Percentiles rank a stretch among this genome's conserved stretches.
Conservation (phyloP, 148 eudicot genomes). For the Amaranthus cruentus region DNA sequence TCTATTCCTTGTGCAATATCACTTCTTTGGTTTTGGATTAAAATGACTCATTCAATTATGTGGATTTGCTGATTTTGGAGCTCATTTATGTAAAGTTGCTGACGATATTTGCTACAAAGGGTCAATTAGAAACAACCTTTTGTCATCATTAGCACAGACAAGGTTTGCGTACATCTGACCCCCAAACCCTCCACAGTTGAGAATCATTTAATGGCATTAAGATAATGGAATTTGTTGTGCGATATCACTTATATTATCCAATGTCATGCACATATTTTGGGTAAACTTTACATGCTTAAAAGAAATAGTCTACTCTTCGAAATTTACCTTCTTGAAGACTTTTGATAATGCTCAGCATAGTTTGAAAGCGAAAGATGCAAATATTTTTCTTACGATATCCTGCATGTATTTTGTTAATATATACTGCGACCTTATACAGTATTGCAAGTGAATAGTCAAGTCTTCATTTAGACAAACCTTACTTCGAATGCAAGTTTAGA, state of each 20-base stretch:
- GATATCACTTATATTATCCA: neutral
- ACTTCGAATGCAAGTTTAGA: constrained; percentile 20
- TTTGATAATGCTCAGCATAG: neutral
- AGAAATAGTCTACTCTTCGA: neutral
- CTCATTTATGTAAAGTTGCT: too few species aligned
- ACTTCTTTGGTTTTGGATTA: neutral
- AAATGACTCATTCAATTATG: too few species aligned
- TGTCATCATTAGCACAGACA: too few species aligned
- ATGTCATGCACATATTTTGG: neutral
- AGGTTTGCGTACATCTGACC: too few species aligned
- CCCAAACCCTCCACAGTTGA: too few species aligned
- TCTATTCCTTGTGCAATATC: neutral
- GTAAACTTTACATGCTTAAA: neutral
- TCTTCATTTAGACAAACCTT: constrained; percentile 11
- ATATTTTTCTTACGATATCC: neutral
- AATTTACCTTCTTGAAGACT: neutral
- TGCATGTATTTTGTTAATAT: neutral
- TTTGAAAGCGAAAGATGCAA: neutral
- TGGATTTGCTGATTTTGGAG: too few species aligned
- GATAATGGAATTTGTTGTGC: neutral
- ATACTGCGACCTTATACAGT: neutral
- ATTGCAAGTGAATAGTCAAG: constrained; percentile 1
- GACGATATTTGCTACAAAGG: too few species aligned
- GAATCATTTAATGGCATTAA: too few species aligned
- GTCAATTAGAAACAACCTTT: too few species aligned